Evolutionary conservation across 1,139 yeast species (phyloP).

Genomic region (Wickerhamomyces sp.): DNA sequence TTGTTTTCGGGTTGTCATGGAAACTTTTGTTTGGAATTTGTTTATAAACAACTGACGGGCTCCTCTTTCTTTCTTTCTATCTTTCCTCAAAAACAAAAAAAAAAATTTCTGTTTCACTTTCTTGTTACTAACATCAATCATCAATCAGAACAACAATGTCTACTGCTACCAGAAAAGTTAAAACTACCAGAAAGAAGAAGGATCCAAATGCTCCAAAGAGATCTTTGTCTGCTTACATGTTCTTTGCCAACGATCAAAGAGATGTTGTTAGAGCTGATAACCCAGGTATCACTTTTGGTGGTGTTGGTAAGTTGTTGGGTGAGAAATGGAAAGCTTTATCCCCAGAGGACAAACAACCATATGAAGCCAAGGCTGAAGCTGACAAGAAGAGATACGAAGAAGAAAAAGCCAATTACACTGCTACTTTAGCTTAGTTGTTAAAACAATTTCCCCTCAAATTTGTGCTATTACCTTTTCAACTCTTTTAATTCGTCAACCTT

Average conservation of each 20-base stretch:
- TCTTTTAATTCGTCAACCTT: too few relatives aligned
- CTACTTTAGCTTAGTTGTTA: constrained; percentile 1
- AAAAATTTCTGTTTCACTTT: too few relatives aligned
- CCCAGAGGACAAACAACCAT: constrained; percentile 79
- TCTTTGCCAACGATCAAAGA: constrained; percentile 96
- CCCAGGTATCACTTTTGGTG: constrained; percentile 91
- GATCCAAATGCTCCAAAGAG: constrained; percentile 99
- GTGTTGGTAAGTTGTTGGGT: constrained; percentile 88
- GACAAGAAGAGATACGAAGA: constrained; percentile 97
- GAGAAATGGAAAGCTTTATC: constrained; percentile 92
- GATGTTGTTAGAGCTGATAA: constrained; percentile 90
- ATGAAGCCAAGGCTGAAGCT: constrained; percentile 87
- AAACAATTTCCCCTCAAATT: neutral
- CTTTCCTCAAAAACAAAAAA: neutral
- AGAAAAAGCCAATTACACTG: constrained; percentile 78
- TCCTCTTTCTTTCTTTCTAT: neutral
- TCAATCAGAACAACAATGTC: constrained; percentile 29
- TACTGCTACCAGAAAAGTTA: constrained; percentile 30
- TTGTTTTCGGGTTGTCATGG: neutral
- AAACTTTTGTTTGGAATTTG: neutral
- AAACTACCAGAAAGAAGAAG: constrained; percentile 32
- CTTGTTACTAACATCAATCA: constrained; percentile 3
- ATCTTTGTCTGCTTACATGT: constrained; percentile 97
- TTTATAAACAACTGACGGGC: neutral
- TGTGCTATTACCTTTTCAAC: neutral